phyloP scores from a whole-genome alignment of 2,329 filamentous ascomycete genomes.

The Ustulina deusta region DNA sequence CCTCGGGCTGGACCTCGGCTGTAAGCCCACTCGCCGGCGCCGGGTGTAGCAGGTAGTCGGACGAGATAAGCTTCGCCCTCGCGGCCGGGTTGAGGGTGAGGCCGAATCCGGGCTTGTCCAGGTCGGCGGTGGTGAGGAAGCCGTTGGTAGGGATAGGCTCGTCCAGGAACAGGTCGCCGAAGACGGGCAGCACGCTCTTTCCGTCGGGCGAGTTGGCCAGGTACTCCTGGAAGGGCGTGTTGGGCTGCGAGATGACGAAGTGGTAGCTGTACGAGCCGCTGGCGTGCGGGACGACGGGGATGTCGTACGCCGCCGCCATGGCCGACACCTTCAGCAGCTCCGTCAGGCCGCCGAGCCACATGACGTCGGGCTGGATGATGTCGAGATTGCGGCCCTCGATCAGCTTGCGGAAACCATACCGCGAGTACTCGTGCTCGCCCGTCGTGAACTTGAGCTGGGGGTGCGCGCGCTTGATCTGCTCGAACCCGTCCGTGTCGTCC shows the following conservation, averaged over 20 bases:
- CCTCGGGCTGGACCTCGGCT: constrained; percentile 47
- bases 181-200: constrained; percentile 89
- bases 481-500: constrained; percentile 92
- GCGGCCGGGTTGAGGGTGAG: constrained; percentile 86
- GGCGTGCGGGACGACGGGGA: constrained; percentile 94
- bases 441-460: constrained; percentile 94
- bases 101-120: constrained; percentile 93
- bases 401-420: constrained; percentile 94
- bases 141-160: constrained; percentile 90
- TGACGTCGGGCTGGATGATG: constrained; percentile 95
- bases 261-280: constrained; percentile 96
- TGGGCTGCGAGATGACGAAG: constrained; percentile 92
- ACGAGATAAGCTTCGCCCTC: constrained; percentile 77
- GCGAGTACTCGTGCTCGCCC: constrained; percentile 94
- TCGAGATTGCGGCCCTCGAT: constrained; percentile 92
- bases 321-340: constrained; percentile 90
- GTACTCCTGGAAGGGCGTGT: constrained; percentile 96
- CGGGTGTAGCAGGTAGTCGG: constrained; percentile 77
- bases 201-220: constrained; percentile 93
- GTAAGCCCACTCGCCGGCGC: constrained; percentile 63
- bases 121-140: constrained; percentile 79
- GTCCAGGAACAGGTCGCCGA: constrained; percentile 89
- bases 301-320: constrained; percentile 91
- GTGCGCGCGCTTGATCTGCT: constrained; percentile 89
- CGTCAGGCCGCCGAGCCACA: constrained; percentile 96